phyloP scores from a whole-genome alignment of 1,284 basidiomycete genomes.

The Chondrostereum purpureum region DNA sequence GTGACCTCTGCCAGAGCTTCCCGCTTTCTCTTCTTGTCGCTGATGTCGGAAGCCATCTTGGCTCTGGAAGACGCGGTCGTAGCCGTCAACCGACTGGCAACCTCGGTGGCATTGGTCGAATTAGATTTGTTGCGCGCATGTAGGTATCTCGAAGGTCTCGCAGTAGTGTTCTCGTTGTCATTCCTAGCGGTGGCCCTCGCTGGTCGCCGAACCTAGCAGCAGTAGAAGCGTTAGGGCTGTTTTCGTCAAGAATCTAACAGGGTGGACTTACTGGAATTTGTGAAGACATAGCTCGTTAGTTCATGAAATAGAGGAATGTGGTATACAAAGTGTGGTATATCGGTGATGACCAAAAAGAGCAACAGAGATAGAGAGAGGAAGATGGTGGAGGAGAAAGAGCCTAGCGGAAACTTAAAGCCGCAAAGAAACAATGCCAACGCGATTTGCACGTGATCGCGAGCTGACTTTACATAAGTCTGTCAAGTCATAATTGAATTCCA shows the following conservation, averaged over 20 bases:
- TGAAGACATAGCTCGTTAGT: conserved; percentile 6
- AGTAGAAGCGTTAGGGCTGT: conserved; percentile 2
- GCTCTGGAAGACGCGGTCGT: conserved; percentile 20
- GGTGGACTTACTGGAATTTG: conserved; percentile 10
- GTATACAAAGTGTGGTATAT: not conserved
- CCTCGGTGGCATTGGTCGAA: conserved; percentile 20
- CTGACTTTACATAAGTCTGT: no score
- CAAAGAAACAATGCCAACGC: not conserved
- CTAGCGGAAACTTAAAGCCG: not conserved
- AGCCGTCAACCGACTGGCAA: conserved; percentile 17
- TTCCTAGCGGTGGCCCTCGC: conserved; percentile 23
- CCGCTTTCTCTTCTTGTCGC: conserved; percentile 29
- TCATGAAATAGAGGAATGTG: not conserved
- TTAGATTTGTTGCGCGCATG: conserved; percentile 24
- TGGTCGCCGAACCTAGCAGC: conserved; percentile 11
- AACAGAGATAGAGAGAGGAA: not conserved
- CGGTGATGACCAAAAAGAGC: not conserved
- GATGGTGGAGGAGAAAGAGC: not conserved
- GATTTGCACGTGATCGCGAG: not conserved
- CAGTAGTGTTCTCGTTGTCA: conserved; percentile 28
- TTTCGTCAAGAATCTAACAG: not conserved
- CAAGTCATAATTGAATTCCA: no score
- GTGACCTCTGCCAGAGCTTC: conserved; percentile 33
- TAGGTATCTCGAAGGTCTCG: conserved; percentile 23
- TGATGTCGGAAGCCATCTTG: conserved; percentile 14